phyloP scores from a whole-genome alignment of 257 asterid species.

The Nicotiana paniculata region DNA sequence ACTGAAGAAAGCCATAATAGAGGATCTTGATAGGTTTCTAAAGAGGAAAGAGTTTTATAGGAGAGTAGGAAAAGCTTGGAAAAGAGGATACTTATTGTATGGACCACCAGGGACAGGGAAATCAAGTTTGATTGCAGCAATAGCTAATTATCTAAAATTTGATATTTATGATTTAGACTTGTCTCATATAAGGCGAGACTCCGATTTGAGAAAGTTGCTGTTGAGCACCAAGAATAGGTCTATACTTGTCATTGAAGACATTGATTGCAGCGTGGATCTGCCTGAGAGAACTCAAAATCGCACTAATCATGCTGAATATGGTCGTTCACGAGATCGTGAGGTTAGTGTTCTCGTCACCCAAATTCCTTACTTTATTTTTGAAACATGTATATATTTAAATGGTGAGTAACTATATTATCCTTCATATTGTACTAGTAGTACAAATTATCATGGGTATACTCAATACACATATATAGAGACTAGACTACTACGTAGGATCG shows the following conservation, averaged over 20 bases:
- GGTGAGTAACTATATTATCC: neutral
- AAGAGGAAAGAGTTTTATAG: slow-evolving; percentile 54
- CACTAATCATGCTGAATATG: neutral
- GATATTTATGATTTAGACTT: slow-evolving; percentile 72
- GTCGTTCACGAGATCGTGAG: slow-evolving; percentile 25
- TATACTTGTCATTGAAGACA: slow-evolving; percentile 69
- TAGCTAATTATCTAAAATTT: slow-evolving; percentile 63
- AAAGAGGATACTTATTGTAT: slow-evolving; percentile 63
- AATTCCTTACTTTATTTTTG: neutral
- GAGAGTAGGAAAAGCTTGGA: slow-evolving; percentile 78
- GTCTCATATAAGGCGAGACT: slow-evolving; percentile 38
- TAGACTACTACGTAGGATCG: too few relatives aligned
- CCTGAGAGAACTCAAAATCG: slow-evolving; percentile 31
- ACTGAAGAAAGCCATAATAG: slow-evolving; percentile 25
- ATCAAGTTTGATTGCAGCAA: slow-evolving; percentile 67
- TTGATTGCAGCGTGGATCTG: slow-evolving; percentile 56
- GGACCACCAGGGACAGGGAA: slow-evolving; percentile 87
- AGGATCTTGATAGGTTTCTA: slow-evolving; percentile 59
- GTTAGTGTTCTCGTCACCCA: slow-evolving; percentile 7
- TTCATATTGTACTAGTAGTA: too few relatives aligned
- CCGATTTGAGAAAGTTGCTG: slow-evolving; percentile 57
- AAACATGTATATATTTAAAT: neutral
- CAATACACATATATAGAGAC: too few relatives aligned
- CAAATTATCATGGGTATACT: neutral
- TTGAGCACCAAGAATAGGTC: slow-evolving; percentile 57